A percentile compares a stretch with the other conserved stretches of the same genome.
Evolutionary conservation across 2,329 filamentous ascomycete genomes (phyloP).

Genomic region (Blastomyces percursus): DNA sequence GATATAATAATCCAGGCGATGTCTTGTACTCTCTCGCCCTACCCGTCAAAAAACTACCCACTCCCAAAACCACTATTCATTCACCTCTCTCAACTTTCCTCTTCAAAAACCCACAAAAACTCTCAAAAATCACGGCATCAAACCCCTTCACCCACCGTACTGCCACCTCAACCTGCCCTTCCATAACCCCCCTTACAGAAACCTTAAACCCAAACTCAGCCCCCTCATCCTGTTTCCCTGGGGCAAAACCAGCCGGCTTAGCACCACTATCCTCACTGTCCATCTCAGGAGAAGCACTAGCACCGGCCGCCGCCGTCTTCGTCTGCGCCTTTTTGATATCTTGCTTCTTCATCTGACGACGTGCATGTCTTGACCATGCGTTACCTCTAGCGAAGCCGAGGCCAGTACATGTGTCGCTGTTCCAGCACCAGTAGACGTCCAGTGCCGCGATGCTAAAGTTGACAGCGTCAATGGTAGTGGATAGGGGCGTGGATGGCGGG

Average conservation of each 20-base stretch:
- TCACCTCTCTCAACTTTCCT: slow-evolving; percentile 33
- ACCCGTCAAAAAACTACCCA: neutral
- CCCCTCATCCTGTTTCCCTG: neutral
- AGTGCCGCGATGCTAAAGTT: slow-evolving; percentile 44
- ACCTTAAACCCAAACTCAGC: slow-evolving; percentile 48
- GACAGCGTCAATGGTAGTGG: slow-evolving; percentile 28
- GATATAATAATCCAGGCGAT: neutral
- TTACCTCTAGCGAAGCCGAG: slow-evolving; percentile 53
- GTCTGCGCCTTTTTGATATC: slow-evolving; percentile 13
- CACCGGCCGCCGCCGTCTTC: neutral
- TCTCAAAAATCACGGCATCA: slow-evolving; percentile 68
- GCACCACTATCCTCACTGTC: neutral
- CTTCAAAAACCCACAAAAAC: slow-evolving; percentile 72
- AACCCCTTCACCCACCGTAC: slow-evolving; percentile 66
- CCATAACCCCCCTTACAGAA: slow-evolving; percentile 61
- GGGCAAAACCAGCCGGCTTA: neutral
- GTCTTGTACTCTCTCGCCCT: neutral
- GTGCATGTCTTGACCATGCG: slow-evolving; percentile 67
- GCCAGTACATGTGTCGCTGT: slow-evolving; percentile 43
- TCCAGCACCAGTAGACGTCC: slow-evolving; percentile 57
- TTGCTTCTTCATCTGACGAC: slow-evolving; percentile 42
- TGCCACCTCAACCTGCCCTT: slow-evolving; percentile 35
- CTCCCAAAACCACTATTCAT: neutral
- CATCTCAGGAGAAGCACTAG: slow-evolving; percentile 20
- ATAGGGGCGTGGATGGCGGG: slow-evolving; percentile 18